phyloP scores from a whole-genome alignment of 2,329 filamentous ascomycete genomes.

The Penicillium concentricum region DNA sequence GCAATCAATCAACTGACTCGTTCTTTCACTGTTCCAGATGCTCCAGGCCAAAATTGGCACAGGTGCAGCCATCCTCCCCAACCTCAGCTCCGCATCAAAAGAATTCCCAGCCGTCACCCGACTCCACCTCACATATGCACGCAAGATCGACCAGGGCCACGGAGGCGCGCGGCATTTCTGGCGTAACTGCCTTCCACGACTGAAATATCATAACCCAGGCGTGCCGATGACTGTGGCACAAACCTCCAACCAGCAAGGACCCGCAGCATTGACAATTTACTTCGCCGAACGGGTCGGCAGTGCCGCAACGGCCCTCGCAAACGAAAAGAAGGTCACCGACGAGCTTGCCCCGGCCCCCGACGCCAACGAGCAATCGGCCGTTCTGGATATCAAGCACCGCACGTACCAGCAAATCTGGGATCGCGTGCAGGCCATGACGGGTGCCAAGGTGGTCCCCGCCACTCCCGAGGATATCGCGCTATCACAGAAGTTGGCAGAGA shows the following conservation, averaged over 20 bases:
- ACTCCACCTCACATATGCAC: slow-evolving; percentile 46
- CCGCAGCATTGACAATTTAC: slow-evolving; percentile 43
- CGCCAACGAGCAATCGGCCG: slow-evolving; percentile 32
- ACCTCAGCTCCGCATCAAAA: slow-evolving; percentile 27
- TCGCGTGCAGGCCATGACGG: slow-evolving; percentile 42
- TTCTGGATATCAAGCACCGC: slow-evolving; percentile 41
- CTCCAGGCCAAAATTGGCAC: slow-evolving; percentile 74
- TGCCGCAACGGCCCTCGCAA: slow-evolving; percentile 25
- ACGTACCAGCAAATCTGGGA: slow-evolving; percentile 45
- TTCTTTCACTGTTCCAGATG: slow-evolving; percentile 53
- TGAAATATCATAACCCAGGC: slow-evolving; percentile 93
- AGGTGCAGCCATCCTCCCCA: slow-evolving; percentile 76
- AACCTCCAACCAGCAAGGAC: slow-evolving; percentile 52
- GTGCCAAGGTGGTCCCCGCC: slow-evolving; percentile 37
- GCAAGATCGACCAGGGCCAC: slow-evolving; percentile 42
- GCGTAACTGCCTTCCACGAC: slow-evolving; percentile 73
- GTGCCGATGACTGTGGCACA: slow-evolving; percentile 80
- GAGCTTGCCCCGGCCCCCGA: slow-evolving; percentile 35
- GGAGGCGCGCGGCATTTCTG: slow-evolving; percentile 75
- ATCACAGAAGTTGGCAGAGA: slow-evolving; percentile 35
- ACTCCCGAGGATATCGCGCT: slow-evolving; percentile 37
- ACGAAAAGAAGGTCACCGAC: slow-evolving; percentile 28
- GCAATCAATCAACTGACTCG: neutral
- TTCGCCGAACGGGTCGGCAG: slow-evolving; percentile 37
- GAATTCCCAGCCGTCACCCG: slow-evolving; percentile 42